Evolutionary conservation across 441 rosid genomes (phyloP).

Genomic region (Syzygium malaccense): DNA sequence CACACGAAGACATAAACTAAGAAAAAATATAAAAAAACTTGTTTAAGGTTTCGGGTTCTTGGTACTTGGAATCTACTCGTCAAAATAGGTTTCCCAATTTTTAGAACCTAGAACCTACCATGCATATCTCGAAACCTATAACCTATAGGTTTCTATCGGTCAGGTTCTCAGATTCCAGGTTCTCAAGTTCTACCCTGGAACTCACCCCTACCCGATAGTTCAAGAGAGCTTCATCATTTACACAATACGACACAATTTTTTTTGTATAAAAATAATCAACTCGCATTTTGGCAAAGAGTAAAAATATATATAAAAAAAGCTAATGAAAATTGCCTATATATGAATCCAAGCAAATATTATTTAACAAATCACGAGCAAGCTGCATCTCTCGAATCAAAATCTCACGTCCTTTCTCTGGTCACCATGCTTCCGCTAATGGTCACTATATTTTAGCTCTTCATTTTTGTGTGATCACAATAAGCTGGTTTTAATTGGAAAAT

Average conservation of each 20-base stretch:
- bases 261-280: background rate
- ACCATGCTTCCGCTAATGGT: background rate
- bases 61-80: too few relatives aligned
- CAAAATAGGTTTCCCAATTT: too few relatives aligned
- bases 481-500: background rate
- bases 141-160: too few relatives aligned
- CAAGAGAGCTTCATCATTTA: background rate
- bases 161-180: too few relatives aligned
- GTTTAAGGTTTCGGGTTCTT: too few relatives aligned
- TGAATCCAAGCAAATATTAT: background rate
- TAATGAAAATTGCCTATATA: background rate
- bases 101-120: too few relatives aligned
- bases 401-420: background rate
- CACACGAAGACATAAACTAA: too few relatives aligned
- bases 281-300: background rate
- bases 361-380: background rate
- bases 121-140: too few relatives aligned
- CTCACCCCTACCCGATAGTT: background rate
- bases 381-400: background rate
- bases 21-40: too few relatives aligned
- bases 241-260: background rate
- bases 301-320: background rate
- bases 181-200: too few relatives aligned
- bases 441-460: background rate
- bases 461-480: background rate